Evolutionary conservation across 495 filamentous ascomycete species (phyloP).

Genomic region (Penicillium silybi): DNA sequence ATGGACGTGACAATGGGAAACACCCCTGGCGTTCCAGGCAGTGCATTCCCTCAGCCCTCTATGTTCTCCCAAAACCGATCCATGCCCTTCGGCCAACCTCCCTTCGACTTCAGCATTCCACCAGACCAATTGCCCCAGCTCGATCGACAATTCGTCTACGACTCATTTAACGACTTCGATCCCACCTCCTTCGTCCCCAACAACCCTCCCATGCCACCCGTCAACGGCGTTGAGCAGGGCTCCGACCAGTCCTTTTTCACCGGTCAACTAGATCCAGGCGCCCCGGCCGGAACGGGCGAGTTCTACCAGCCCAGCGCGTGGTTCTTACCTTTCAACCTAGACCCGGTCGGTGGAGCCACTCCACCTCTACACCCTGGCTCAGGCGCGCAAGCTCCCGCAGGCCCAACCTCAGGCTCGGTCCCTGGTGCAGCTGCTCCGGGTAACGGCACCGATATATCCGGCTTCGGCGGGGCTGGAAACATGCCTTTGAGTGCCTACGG

Average conservation of each 20-base stretch:
- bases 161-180: conserved; percentile 66
- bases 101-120: conserved; percentile 40
- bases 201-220: conserved; percentile 22
- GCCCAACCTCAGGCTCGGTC: neutral
- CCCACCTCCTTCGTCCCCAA: conserved; percentile 36
- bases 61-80: conserved; percentile 31
- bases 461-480: conserved; percentile 19
- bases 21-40: conserved; percentile 30
- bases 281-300: conserved; percentile 39
- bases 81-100: conserved; percentile 36
- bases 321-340: conserved; percentile 95
- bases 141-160: conserved; percentile 74
- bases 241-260: conserved; percentile 31
- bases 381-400: neutral
- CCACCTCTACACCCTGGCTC: conserved; percentile 7
- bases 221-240: conserved; percentile 23
- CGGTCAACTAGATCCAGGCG: conserved; percentile 36
- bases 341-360: conserved; percentile 44
- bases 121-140: conserved; percentile 54
- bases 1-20: conserved; percentile 36
- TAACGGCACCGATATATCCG: conserved; percentile 16
- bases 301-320: conserved; percentile 67
- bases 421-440: conserved; percentile 25
- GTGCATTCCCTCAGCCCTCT: conserved; percentile 44
- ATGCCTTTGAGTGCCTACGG: conserved; percentile 32